These are phyloP conservation scores for Ajuga chamaepitys DNA, from an alignment of 257 asterid species.

Conservation along the genomic window DNA sequence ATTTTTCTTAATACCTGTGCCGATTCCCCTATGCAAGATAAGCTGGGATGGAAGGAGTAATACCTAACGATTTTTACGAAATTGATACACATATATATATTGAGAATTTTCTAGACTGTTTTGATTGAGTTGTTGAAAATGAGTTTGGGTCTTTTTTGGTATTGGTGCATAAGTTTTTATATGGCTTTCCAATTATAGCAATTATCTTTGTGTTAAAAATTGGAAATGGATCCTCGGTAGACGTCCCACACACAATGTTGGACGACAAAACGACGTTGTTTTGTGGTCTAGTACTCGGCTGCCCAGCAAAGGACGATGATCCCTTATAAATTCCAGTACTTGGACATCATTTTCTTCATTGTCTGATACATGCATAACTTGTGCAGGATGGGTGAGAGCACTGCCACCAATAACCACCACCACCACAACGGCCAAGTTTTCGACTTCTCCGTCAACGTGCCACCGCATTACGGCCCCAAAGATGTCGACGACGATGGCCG, in stretches of 20 bases:
- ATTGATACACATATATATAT: constrained; percentile 17
- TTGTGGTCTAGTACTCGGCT: too few relatives aligned
- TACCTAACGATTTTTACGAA: too few relatives aligned
- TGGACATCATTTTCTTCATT: too few relatives aligned
- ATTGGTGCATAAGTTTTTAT: neutral
- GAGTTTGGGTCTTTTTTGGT: neutral
- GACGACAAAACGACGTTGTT: too few relatives aligned
- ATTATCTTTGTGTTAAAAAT: constrained; percentile 15
- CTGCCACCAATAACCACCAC: constrained; percentile 54
- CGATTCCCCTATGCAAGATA: too few relatives aligned
- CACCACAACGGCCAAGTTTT: constrained; percentile 31
- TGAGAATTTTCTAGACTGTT: constrained; percentile 1
- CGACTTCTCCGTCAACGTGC: constrained; percentile 35
- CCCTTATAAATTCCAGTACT: too few relatives aligned
- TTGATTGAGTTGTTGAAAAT: constrained; percentile 25
- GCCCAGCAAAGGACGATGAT: too few relatives aligned
- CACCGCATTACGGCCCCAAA: constrained; percentile 32
- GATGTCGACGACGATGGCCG: constrained; percentile 48
- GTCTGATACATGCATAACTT: neutral
- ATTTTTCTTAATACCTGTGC: too few relatives aligned
- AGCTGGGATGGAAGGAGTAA: too few relatives aligned
- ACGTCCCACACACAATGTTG: too few relatives aligned
- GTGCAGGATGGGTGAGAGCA: constrained; percentile 43
- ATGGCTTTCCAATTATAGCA: constrained; percentile 14
- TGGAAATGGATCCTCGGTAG: too few relatives aligned